These are phyloP conservation scores for Phytophthora citricola DNA, from an alignment of 352 stramenopile genomes.

Conservation along the genomic window DNA sequence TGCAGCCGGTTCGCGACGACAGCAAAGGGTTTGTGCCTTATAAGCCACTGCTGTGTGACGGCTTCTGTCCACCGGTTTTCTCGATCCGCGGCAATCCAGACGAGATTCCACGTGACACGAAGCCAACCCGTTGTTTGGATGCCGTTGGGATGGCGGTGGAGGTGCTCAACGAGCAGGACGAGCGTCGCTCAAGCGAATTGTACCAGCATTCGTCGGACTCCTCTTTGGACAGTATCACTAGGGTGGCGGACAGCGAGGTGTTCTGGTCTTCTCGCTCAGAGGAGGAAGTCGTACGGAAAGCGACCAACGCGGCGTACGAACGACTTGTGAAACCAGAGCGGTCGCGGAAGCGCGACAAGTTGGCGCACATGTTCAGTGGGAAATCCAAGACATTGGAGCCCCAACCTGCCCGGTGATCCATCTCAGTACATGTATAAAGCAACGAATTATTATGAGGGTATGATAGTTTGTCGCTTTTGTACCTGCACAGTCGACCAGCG, in stretches of 20 bases:
- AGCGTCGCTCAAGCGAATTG: constrained; percentile 9
- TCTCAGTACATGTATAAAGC: too few relatives aligned
- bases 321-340: constrained; percentile 24
- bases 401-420: not conserved
- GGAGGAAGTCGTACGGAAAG: constrained; percentile 23
- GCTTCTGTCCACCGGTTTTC: constrained; percentile 23
- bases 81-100: constrained; percentile 28
- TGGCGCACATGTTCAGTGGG: constrained; percentile 15
- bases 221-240: not conserved
- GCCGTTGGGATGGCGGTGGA: constrained; percentile 19
- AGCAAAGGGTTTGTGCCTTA: constrained; percentile 38
- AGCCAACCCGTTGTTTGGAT: constrained; percentile 19
- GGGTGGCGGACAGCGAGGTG: constrained; percentile 6
- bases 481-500: too few relatives aligned
- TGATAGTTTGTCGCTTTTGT: too few relatives aligned
- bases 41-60: constrained; percentile 38
- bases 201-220: constrained; percentile 1
- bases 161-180: constrained; percentile 18
- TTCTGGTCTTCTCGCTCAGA: constrained; percentile 26
- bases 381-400: constrained; percentile 1
- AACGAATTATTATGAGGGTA: too few relatives aligned
- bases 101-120: constrained; percentile 20
- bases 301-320: constrained; percentile 28
- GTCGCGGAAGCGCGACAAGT: constrained; percentile 24
- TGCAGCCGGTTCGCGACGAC: constrained; percentile 31